Percentiles rank a stretch among this genome's conserved stretches.
These are phyloP conservation scores for Tolypocladium tropicale DNA, from an alignment of 2,329 filamentous ascomycete genomes.

Conservation along the genomic window DNA sequence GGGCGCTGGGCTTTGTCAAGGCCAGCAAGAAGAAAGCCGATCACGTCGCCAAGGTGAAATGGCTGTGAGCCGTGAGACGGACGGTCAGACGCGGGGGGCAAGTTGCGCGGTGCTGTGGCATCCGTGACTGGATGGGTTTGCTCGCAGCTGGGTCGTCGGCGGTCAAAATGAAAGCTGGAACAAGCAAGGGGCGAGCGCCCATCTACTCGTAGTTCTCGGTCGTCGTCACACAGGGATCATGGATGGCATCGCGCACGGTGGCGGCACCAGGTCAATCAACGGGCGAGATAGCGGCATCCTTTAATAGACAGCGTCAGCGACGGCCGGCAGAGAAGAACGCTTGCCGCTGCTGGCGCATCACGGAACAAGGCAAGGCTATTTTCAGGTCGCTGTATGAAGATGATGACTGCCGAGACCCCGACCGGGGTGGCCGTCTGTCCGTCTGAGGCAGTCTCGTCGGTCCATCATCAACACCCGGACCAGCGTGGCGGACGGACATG, in stretches of 20 bases:
- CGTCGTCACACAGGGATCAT: neutral
- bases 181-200: neutral
- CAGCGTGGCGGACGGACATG: neutral
- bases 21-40: conserved; percentile 84
- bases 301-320: neutral
- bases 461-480: too few relatives aligned
- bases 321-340: neutral
- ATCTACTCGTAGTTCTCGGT: neutral
- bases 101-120: too few relatives aligned
- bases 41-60: conserved; percentile 84
- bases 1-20: conserved; percentile 79
- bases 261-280: neutral
- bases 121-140: too few relatives aligned
- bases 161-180: neutral
- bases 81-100: neutral
- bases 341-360: too few relatives aligned
- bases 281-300: neutral
- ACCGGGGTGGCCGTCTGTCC: neutral
- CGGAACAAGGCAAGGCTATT: neutral
- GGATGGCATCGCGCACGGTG: neutral
- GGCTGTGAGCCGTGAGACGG: conserved; percentile 47
- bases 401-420: neutral
- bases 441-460: too few relatives aligned
- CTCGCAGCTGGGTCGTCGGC: neutral
- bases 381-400: neutral